phyloP scores from a whole-genome alignment of 164 flowering plant species.

The Paratinospora sagittata region DNA sequence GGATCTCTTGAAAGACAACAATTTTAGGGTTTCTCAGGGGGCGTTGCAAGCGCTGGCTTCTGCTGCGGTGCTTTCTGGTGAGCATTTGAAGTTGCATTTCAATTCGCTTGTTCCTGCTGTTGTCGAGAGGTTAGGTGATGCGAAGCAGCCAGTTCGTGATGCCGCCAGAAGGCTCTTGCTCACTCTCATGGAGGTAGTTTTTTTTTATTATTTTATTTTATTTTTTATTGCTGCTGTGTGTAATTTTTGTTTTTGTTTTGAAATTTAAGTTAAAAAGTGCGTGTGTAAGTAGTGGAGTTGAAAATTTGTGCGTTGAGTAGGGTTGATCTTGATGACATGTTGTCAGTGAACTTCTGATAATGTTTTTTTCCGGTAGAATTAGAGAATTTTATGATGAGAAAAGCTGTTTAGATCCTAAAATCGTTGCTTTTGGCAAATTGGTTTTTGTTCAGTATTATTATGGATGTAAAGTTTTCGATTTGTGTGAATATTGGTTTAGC shows the following conservation, averaged over 20 bases:
- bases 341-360: neutral
- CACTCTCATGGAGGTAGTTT: slow-evolving; percentile 89
- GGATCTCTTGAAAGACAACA: slow-evolving; percentile 91
- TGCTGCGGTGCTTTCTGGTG: slow-evolving; percentile 93
- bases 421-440: neutral
- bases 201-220: neutral
- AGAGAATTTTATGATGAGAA: too few species aligned
- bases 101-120: slow-evolving; percentile 88
- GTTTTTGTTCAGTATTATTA: neutral
- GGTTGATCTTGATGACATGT: neutral
- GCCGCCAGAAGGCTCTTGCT: slow-evolving; percentile 82
- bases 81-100: slow-evolving; percentile 83
- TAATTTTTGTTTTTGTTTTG: neutral
- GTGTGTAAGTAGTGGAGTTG: neutral
- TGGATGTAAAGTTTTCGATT: too few species aligned
- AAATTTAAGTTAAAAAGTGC: neutral
- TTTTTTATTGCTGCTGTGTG: neutral
- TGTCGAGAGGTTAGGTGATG: slow-evolving; percentile 88
- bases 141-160: slow-evolving; percentile 92
- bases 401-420: too few species aligned
- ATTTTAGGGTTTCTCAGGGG: slow-evolving; percentile 91
- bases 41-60: slow-evolving; percentile 77
- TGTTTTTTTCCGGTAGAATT: too few species aligned
- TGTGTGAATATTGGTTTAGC: too few species aligned
- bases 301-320: slow-evolving; percentile 1